Percentiles rank a stretch among this genome's conserved stretches.
These are phyloP conservation scores for Diaporthe ilicicola DNA, from an alignment of 2,329 filamentous ascomycete genomes.

Conservation along the genomic window DNA sequence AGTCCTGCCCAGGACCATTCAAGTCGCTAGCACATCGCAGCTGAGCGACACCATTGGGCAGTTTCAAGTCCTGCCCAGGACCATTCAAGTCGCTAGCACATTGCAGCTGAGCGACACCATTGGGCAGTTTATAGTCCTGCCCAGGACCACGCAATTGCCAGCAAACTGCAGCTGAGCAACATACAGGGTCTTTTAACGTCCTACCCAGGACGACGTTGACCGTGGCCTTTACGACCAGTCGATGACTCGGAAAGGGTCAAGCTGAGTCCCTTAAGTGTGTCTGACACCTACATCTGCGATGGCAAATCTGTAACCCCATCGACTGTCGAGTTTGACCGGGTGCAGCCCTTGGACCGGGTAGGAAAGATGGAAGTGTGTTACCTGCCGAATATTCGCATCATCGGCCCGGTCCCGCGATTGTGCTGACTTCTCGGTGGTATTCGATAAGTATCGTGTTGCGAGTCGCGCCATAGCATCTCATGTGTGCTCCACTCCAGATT, in stretches of 20 bases:
- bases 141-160: neutral
- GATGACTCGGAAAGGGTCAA: neutral
- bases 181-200: constrained; percentile 49
- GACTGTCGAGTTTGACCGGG: neutral
- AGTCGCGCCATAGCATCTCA: neutral
- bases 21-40: neutral
- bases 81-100: constrained; percentile 34
- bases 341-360: neutral
- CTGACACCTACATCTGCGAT: too few relatives aligned
- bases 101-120: neutral
- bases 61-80: constrained; percentile 34
- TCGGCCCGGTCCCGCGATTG: neutral
- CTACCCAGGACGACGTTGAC: constrained; percentile 46
- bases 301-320: too few relatives aligned
- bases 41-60: neutral
- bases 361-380: neutral
- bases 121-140: too few relatives aligned
- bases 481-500: neutral
- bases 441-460: neutral
- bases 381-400: neutral
- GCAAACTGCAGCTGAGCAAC: constrained; percentile 24
- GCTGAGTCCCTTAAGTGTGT: neutral
- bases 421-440: neutral
- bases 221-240: neutral
- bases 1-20: constrained; percentile 36